Evolutionary conservation across 2,329 filamentous ascomycete genomes (phyloP), one percentile per base, ranked within the genome.

Genomic region (Aspergillus fumigatiaffinis): DNA sequence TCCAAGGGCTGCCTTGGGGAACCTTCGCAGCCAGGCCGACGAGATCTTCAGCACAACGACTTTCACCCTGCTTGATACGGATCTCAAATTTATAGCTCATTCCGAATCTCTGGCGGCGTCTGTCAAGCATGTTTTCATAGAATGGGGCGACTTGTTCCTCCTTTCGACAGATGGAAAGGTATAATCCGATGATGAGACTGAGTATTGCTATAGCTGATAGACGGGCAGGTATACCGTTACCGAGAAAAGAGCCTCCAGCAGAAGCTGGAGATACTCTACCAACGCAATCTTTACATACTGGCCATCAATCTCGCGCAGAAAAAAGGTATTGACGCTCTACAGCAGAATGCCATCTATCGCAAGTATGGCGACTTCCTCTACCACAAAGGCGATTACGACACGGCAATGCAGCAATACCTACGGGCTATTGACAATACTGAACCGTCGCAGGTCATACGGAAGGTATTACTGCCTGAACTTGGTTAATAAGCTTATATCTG

Each of bases 391-490:
- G 92, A 97, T 69, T 99, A 93, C 69, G 94, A 99, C 69, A 94
- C 90, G 6, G 92, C 95, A n/a, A 99, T 99, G 95, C 89, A 95
- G 67, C 94, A 97, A 73, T 99, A 99, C 70, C 86, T 99, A 60
- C 89, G 91, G 65, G 93, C 95, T 0, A 97, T 99, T 58, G 92
- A 97, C 70, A 94, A 91, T 58, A 97, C 93, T 0, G 93, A 97
- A 68, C 93, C 93, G 6, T 97, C 93, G 1, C 93, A 97, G 69
- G 91, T 97, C 50, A 97, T 97, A 68, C 85, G 93, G 66, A 97
- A 96, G 79, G 89, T 90, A 69, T 26, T 61, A 48, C 21, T 8
- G 3, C 1, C 10, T 50, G 8, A 4, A 20, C 10, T 41, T 14
- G 12, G n/a, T 4, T 17, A 3, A 38, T 26, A 3, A 12, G 17